These are phyloP conservation scores for Maudiozyma serrabonitensis DNA, from an alignment of 805 yeast species.

Conservation along the genomic window DNA sequence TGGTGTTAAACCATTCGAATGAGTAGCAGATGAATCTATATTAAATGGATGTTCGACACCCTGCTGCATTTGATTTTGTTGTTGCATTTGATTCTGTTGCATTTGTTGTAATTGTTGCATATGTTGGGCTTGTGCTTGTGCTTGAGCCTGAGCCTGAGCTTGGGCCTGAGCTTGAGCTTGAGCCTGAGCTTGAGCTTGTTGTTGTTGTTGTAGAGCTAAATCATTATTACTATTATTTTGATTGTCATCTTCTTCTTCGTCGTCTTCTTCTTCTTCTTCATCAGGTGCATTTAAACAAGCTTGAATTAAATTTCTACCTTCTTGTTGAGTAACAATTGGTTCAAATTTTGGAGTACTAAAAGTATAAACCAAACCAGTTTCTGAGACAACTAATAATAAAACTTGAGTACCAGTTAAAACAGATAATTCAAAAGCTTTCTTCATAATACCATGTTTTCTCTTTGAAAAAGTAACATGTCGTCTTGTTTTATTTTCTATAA, in stretches of 20 bases:
- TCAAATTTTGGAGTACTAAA: constrained; percentile 98
- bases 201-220: constrained; percentile 13
- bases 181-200: constrained; percentile 2
- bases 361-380: constrained; percentile 97
- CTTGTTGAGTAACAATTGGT: constrained; percentile 94
- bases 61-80: constrained; percentile 8
- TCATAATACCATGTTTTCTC: constrained; percentile 98
- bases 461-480: constrained; percentile 97
- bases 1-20: not conserved
- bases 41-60: constrained; percentile 7
- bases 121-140: constrained; percentile 1
- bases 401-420: constrained; percentile 98
- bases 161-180: constrained; percentile 10
- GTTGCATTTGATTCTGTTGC: constrained; percentile 1
- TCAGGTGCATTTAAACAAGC: constrained; percentile 98
- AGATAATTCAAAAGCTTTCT: constrained; percentile 95
- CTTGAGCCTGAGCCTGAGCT: constrained; percentile 2
- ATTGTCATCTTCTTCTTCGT: constrained; percentile 43
- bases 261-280: constrained; percentile 62
- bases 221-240: constrained; percentile 23
- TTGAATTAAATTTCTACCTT: constrained; percentile 88
- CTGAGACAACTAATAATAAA: constrained; percentile 84
- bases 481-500: constrained; percentile 94
- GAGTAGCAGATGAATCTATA: constrained; percentile 15
- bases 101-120: not conserved